phyloP scores from a whole-genome alignment of 2,329 filamentous ascomycete species.

The Lojkania enalia region DNA sequence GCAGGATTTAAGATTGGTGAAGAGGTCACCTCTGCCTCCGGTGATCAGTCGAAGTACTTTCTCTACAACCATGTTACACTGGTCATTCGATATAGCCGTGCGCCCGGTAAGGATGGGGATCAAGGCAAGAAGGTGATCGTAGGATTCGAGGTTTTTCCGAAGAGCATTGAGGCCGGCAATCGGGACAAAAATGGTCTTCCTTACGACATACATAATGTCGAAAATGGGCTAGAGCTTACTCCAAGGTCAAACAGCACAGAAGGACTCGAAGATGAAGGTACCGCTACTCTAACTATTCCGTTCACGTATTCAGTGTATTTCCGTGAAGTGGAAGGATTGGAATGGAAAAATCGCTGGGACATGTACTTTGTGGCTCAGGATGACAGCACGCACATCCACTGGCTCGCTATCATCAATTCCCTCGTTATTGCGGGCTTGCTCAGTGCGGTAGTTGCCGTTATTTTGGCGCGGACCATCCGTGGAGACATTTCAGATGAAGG shows the following conservation, averaged over 20 bases:
- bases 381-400: constrained; percentile 79
- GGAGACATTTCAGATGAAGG: constrained; percentile 76
- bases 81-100: constrained; percentile 75
- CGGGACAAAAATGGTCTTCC: constrained; percentile 70
- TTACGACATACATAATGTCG: constrained; percentile 63
- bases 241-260: constrained; percentile 61
- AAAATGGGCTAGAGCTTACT: constrained; percentile 70
- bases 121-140: constrained; percentile 78
- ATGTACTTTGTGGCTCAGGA: constrained; percentile 88
- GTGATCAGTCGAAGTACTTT: constrained; percentile 67
- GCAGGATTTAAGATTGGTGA: constrained; percentile 88
- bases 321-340: constrained; percentile 75
- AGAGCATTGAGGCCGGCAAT: constrained; percentile 70
- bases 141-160: constrained; percentile 87
- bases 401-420: constrained; percentile 87
- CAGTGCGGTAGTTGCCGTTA: constrained; percentile 78
- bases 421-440: constrained; percentile 79
- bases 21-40: constrained; percentile 64
- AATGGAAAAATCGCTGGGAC: constrained; percentile 86
- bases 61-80: constrained; percentile 89
- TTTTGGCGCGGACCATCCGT: constrained; percentile 75
- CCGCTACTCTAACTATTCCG: constrained; percentile 70
- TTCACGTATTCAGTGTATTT: constrained; percentile 93
- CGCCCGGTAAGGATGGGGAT: constrained; percentile 68
- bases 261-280: constrained; percentile 59